Base-by-base conservation (phyloP, 23 red algal genomes). In the Gracilaria domingensis region DNA sequence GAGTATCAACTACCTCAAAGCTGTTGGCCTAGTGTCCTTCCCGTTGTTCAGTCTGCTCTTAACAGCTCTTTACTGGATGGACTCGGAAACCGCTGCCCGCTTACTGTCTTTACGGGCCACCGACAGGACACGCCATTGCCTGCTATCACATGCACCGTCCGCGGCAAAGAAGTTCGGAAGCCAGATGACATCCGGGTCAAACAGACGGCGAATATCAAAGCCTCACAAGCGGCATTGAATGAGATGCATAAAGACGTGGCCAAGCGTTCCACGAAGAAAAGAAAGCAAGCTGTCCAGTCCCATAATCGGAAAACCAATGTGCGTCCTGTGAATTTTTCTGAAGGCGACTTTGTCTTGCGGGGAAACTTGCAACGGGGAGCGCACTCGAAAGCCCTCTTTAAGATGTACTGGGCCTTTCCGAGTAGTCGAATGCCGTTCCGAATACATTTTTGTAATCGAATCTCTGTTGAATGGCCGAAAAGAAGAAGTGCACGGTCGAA, bases 71-170 rank as follows among this genome's bases (percentile, higher is more conserved):
- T 66, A 4, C 55, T 84, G 6, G 14, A 61, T 12, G n/a, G 55
- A 12, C 55, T 84, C 12, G 80, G 80, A 7, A 84, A 84, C 54
- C 59, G 55, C 33, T 84, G 53, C 34, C 77, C 55, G 12, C 58
- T 65, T 21, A 84, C 80, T 8, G 80, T 84, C 14, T 84, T 84
- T 30, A 84, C 56, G 7, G 80, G 80, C 0, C 53, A 65, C 24
- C 8, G 34, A 6, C 80, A 84, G 80, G 80, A 61, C 59, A 64
- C 80, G 33, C 80, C 80, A 0, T 25, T 84, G 7, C 28, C 32
- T 39, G 13, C 80, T 9, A 65, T 84, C 6, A 80, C 75, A 4
- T 16, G n/a, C 2, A 59, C 6, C 7, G 55, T 59, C 55, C 4
- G 11, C 42, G 42, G 42, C 42, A 45, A 45, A 11, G 11, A 11